These are phyloP conservation scores for Nothophytophthora sp. DNA, from an alignment of 352 stramenopile species.

Conservation along the genomic window DNA sequence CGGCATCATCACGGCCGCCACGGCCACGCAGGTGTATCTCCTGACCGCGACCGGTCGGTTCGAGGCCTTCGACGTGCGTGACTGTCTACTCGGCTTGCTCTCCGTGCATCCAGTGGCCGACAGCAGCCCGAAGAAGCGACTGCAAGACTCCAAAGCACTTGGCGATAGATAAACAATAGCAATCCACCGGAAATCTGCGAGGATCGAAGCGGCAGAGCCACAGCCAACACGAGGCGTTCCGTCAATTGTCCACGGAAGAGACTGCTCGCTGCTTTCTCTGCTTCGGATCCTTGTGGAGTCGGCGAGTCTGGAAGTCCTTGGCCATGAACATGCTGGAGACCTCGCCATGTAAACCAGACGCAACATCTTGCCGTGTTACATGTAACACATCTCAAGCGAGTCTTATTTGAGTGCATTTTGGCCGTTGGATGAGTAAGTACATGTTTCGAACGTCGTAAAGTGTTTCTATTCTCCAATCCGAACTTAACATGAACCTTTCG, in stretches of 20 bases:
- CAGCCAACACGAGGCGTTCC: conserved; percentile 82
- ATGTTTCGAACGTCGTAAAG: no score
- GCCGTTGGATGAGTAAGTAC: no score
- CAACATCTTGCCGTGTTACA: no score
- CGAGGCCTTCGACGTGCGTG: conserved; percentile 38
- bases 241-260: conserved; percentile 87
- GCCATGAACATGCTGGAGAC: conserved; percentile 89
- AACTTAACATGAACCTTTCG: no score
- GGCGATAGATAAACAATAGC: no score
- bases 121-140: conserved; percentile 15
- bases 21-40: conserved; percentile 46
- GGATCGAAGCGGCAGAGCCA: no score
- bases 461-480: no score
- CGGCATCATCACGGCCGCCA: conserved; percentile 56
- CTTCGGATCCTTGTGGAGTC: conserved; percentile 72
- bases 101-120: conserved; percentile 23
- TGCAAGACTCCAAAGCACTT: no score
- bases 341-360: no score
- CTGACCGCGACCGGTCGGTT: conserved; percentile 36
- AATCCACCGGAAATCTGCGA: no score
- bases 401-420: no score
- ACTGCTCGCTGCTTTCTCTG: conserved; percentile 44
- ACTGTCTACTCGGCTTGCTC: conserved; percentile 43
- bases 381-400: no score
- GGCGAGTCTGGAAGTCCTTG: conserved; percentile 88